Percentiles rank a stretch among this genome's conserved stretches.
phyloP scores from a whole-genome alignment of 2,329 filamentous ascomycete genomes.

The Ceratocystis albifundus region DNA sequence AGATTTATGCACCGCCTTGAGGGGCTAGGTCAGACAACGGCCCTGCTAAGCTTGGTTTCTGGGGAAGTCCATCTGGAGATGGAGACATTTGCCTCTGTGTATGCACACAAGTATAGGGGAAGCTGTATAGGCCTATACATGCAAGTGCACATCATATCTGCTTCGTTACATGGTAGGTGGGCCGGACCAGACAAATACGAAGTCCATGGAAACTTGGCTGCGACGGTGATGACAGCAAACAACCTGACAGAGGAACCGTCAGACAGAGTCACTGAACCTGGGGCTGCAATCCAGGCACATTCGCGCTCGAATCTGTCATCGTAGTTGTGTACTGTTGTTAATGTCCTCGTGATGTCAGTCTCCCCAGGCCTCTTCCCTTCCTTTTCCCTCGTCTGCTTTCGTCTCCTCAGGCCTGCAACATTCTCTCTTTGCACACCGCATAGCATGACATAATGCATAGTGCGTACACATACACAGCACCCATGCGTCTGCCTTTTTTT shows the following conservation, averaged over 20 bases:
- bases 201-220: too few species aligned
- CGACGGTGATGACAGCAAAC: too few species aligned
- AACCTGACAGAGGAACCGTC: background rate
- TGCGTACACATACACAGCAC: background rate
- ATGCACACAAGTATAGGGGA: background rate
- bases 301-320: background rate
- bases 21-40: background rate
- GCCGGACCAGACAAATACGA: too few species aligned
- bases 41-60: background rate
- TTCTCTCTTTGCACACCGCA: background rate
- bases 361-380: background rate
- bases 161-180: background rate
- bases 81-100: background rate
- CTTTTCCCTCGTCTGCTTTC: background rate
- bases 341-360: slow-evolving; percentile 8
- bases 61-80: background rate
- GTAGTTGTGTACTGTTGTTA: background rate
- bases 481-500: background rate
- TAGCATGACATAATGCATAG: background rate
- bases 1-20: background rate
- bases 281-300: background rate
- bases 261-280: background rate
- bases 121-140: background rate
- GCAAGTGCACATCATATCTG: background rate
- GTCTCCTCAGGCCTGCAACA: background rate